Evolutionary conservation across 129 eudicot species (phyloP).

Genomic region (Lactuca saligna): DNA sequence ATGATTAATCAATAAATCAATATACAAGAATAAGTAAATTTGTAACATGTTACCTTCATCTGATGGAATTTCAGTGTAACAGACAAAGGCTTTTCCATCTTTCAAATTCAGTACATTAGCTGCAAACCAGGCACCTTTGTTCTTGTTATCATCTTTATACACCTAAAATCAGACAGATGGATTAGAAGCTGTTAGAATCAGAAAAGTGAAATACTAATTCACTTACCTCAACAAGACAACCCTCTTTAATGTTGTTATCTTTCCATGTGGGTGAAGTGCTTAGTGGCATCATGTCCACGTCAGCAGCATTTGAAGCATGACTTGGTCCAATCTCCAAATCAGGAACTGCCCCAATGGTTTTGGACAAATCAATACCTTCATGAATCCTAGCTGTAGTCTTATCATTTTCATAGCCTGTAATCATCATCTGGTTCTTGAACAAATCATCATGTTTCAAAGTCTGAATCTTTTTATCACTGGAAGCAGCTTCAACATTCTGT

Average conservation of each 20-base stretch:
- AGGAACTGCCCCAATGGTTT: slow-evolving; percentile 34
- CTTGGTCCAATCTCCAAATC: slow-evolving; percentile 34
- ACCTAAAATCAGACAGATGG: slow-evolving; percentile 49
- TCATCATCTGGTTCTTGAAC: slow-evolving; percentile 27
- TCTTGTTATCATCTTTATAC: slow-evolving; percentile 49
- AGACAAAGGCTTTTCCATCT: slow-evolving; percentile 69
- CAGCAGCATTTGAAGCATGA: slow-evolving; percentile 26
- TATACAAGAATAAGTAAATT: background rate
- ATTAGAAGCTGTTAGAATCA: background rate
- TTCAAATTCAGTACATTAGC: slow-evolving; percentile 57
- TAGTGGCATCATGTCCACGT: slow-evolving; percentile 19
- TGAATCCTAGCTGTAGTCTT: slow-evolving; percentile 23
- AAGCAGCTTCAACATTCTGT: slow-evolving; percentile 26
- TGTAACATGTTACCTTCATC: slow-evolving; percentile 61
- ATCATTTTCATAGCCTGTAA: slow-evolving; percentile 30
- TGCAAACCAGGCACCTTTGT: slow-evolving; percentile 68
- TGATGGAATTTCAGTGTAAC: slow-evolving; percentile 55
- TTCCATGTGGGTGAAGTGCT: slow-evolving; percentile 24
- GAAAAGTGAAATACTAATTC: slow-evolving; percentile 9
- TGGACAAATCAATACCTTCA: slow-evolving; percentile 31
- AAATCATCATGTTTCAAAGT: slow-evolving; percentile 18
- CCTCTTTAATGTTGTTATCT: slow-evolving; percentile 51
- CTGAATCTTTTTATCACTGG: slow-evolving; percentile 26
- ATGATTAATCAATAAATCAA: background rate
- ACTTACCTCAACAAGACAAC: slow-evolving; percentile 80